Conservation (phyloP, 73 alveolate species). For the Blepharisma stoltei region DNA sequence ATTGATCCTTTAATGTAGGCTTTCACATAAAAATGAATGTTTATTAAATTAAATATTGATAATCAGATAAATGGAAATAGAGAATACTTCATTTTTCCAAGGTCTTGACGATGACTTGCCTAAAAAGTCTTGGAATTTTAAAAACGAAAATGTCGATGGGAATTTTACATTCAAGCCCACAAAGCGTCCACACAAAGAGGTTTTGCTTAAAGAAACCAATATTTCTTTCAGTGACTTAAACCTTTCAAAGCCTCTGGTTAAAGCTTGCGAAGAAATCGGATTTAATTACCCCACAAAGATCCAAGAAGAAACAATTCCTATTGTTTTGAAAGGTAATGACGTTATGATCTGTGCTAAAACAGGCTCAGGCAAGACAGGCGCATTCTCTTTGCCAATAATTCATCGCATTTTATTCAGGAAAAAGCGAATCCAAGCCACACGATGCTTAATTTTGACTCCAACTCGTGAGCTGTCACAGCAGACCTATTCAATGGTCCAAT, state of each 20-base stretch:
- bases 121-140: background rate
- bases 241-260: conserved; percentile 76
- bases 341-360: conserved; percentile 97
- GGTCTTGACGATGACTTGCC: conserved; percentile 7
- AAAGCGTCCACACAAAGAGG: background rate
- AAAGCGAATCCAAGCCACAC: background rate
- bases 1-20: no score
- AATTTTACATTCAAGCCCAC: background rate
- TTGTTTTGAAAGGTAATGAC: conserved; percentile 91
- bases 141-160: conserved; percentile 3
- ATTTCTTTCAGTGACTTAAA: conserved; percentile 61
- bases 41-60: no score
- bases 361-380: conserved; percentile 99
- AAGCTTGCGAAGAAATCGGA: conserved; percentile 88
- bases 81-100: conserved; percentile 13
- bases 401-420: conserved; percentile 60
- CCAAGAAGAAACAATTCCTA: conserved; percentile 93
- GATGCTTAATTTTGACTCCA: conserved; percentile 83
- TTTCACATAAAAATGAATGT: no score
- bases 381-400: conserved; percentile 96
- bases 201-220: conserved; percentile 23
- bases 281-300: conserved; percentile 96
- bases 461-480: conserved; percentile 96
- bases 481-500: conserved; percentile 85
- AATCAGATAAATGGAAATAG: background rate